phyloP scores from a whole-genome alignment of 257 asterid genomes.

The Salvia splendens region DNA sequence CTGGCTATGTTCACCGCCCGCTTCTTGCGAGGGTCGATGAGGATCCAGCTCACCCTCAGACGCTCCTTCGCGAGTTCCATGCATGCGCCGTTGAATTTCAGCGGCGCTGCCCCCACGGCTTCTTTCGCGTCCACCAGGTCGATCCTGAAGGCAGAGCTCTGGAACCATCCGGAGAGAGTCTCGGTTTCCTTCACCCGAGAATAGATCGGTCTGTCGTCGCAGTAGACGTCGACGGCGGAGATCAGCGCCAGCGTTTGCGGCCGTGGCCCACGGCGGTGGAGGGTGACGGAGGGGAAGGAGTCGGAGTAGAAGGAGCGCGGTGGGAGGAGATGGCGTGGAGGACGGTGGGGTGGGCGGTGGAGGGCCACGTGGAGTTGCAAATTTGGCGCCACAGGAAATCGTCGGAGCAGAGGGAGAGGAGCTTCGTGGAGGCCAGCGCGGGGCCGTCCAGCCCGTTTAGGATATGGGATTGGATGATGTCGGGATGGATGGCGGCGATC shows the following conservation, averaged over 20 bases:
- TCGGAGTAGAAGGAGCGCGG: conserved; percentile 79
- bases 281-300: conserved; percentile 50
- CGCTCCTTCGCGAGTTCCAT: conserved; percentile 41
- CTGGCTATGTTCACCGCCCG: conserved; percentile 71
- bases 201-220: conserved; percentile 42
- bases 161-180: conserved; percentile 61
- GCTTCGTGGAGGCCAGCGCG: conserved; percentile 61
- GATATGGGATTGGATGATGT: conserved; percentile 62
- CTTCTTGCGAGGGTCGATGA: conserved; percentile 52
- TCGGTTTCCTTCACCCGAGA: conserved; percentile 51
- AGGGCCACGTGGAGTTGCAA: conserved; percentile 73
- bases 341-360: conserved; percentile 56
- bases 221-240: conserved; percentile 74
- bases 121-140: conserved; percentile 58
- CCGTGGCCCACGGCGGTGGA: neutral
- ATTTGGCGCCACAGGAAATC: conserved; percentile 59
- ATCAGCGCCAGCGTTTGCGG: conserved; percentile 33
- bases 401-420: conserved; percentile 49
- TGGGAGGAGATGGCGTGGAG: conserved; percentile 44
- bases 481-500: conserved; percentile 58
- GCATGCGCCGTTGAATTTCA: conserved; percentile 37
- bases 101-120: conserved; percentile 45
- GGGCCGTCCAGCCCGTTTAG: conserved; percentile 70
- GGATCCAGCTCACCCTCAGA: conserved; percentile 69
- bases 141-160: conserved; percentile 54